Percentiles rank a stretch among this genome's conserved stretches.
Conservation (phyloP, 2,329 filamentous ascomycete species). For the Xylariaceae sp. region DNA sequence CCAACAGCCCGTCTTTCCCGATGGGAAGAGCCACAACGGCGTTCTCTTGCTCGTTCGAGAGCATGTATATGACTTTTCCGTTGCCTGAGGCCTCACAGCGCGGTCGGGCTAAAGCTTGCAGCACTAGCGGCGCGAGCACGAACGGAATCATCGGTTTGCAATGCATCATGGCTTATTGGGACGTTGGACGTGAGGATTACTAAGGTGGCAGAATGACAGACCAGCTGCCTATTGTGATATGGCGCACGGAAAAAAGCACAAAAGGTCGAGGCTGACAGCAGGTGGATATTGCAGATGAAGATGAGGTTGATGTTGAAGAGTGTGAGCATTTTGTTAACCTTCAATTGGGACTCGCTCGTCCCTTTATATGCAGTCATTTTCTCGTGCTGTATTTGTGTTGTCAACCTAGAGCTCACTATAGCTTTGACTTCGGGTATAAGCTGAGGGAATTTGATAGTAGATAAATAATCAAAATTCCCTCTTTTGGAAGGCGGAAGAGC, state of each 20-base stretch:
- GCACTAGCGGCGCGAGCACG: slow-evolving; percentile 3
- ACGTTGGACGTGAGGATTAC: not conserved
- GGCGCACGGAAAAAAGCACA: too few species aligned
- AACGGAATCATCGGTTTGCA: slow-evolving; percentile 5
- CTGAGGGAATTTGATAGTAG: slow-evolving; percentile 1
- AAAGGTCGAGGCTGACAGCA: not conserved
- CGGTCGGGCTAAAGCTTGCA: not conserved
- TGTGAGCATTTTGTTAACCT: not conserved
- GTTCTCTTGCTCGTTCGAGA: slow-evolving; percentile 15
- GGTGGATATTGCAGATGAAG: not conserved
- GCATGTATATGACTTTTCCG: slow-evolving; percentile 16
- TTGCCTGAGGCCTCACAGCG: not conserved
- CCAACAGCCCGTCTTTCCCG: slow-evolving; percentile 1
- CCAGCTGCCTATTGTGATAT: slow-evolving; percentile 3
- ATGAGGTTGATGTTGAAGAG: not conserved
- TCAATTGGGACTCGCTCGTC: not conserved
- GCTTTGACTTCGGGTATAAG: not conserved
- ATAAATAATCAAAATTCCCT: slow-evolving; percentile 14
- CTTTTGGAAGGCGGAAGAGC: not conserved
- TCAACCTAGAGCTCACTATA: not conserved
- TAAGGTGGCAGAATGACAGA: not conserved
- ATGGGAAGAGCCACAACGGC: slow-evolving; percentile 13
- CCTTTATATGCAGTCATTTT: slow-evolving; percentile 4
- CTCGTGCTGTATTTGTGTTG: not conserved
- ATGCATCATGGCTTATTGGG: not conserved